phyloP scores from a whole-genome alignment of 768 basidiomycete species.

The Tulasnella sp. region DNA sequence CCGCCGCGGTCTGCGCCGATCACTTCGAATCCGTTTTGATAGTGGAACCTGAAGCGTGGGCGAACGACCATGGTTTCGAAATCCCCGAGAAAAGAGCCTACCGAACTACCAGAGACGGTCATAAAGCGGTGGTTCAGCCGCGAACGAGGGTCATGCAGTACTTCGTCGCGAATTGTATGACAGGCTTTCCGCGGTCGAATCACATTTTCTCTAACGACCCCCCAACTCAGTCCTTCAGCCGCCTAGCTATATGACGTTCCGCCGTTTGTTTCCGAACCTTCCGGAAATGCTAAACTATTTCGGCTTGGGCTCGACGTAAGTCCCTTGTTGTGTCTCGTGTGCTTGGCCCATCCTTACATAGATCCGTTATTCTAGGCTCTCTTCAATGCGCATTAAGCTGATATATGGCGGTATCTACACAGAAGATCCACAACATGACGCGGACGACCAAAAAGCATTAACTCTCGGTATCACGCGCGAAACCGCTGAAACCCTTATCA shows the following conservation, averaged over 20 bases:
- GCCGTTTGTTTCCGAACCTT: conserved; percentile 16
- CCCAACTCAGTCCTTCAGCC: conserved; percentile 16
- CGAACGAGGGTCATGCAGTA: conserved; percentile 27
- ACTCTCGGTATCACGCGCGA: conserved; percentile 22
- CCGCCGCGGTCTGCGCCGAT: conserved; percentile 26
- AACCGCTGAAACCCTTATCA: neutral
- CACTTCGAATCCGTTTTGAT: conserved; percentile 29
- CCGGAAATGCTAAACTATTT: neutral
- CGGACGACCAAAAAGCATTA: neutral
- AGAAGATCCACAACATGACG: neutral
- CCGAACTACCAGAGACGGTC: neutral
- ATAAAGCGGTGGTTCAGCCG: neutral
- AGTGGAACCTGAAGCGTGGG: conserved; percentile 25
- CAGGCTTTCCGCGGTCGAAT: neutral
- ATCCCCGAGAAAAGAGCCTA: neutral
- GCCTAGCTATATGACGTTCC: neutral
- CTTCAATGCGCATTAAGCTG: neutral
- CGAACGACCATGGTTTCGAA: conserved; percentile 19
- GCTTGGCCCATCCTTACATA: neutral
- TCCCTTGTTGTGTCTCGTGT: neutral
- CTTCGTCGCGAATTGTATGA: conserved; percentile 4
- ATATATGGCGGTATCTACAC: conserved; percentile 3
- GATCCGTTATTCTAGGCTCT: neutral
- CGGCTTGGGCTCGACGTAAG: neutral
- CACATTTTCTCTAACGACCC: too few species aligned